These are phyloP conservation scores for Vachellia pachyceras DNA, from an alignment of 306 rosid species.

Conservation along the genomic window DNA sequence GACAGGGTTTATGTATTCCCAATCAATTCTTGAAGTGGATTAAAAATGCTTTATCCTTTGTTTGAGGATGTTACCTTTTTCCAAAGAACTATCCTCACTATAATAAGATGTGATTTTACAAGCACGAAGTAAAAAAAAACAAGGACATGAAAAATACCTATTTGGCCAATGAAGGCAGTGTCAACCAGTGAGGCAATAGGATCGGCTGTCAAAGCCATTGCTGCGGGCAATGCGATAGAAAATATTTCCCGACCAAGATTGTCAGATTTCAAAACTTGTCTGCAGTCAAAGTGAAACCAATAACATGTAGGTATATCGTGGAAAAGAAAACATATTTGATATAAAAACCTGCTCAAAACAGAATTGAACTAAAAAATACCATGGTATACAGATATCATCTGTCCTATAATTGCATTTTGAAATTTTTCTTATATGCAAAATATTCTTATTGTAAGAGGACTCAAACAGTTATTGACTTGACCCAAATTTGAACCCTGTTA, in stretches of 20 bases:
- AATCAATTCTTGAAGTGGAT: conserved; percentile 4
- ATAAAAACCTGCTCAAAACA: background rate
- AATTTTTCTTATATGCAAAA: too few relatives aligned
- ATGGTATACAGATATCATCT: background rate
- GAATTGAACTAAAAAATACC: background rate
- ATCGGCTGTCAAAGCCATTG: conserved; percentile 91
- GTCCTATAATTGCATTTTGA: background rate
- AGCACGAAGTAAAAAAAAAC: background rate
- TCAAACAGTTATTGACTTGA: background rate
- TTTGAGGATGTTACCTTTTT: background rate
- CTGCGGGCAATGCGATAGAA: conserved; percentile 87
- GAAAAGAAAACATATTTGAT: conserved; percentile 1
- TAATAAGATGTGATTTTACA: background rate
- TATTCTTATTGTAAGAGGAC: too few relatives aligned
- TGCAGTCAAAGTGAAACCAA: conserved; percentile 12
- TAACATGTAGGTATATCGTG: background rate
- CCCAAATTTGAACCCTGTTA: background rate
- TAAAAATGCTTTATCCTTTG: background rate
- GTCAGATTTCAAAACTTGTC: conserved; percentile 40
- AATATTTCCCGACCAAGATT: conserved; percentile 80
- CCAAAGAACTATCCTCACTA: background rate
- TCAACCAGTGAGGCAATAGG: conserved; percentile 93
- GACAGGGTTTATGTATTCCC: background rate
- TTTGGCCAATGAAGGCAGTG: conserved; percentile 92
- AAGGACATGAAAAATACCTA: conserved; percentile 59